Evolutionary conservation across 768 basidiomycete genomes (phyloP).

Genomic region (Xerocomellus dryophilus): DNA sequence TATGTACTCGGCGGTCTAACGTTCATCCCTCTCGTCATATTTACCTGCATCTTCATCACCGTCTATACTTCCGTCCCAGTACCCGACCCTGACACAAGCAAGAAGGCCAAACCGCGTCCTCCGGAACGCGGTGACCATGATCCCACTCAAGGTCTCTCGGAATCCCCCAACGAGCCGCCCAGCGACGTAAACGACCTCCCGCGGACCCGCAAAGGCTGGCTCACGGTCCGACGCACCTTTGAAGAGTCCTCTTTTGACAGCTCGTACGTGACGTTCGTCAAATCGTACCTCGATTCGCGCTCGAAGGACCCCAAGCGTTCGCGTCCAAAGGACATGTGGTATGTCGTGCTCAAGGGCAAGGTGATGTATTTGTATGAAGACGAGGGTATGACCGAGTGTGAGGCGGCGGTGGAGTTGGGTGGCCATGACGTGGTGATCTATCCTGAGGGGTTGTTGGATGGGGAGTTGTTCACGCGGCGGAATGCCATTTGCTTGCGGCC

Average conservation of each 20-base stretch:
- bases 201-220: slow-evolving; percentile 73
- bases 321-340: slow-evolving; percentile 91
- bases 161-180: slow-evolving; percentile 18
- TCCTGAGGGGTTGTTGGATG: slow-evolving; percentile 74
- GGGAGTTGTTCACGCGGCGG: slow-evolving; percentile 86
- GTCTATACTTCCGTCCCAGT: slow-evolving; percentile 88
- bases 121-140: slow-evolving; percentile 22
- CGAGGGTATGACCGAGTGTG: slow-evolving; percentile 86
- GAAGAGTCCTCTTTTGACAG: slow-evolving; percentile 61
- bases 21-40: slow-evolving; percentile 76
- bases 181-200: slow-evolving; percentile 54
- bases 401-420: slow-evolving; percentile 83
- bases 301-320: slow-evolving; percentile 82
- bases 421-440: slow-evolving; percentile 74
- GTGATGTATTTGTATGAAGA: slow-evolving; percentile 93
- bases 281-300: slow-evolving; percentile 74
- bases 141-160: slow-evolving; percentile 27
- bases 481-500: slow-evolving; percentile 82
- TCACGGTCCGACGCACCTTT: slow-evolving; percentile 77
- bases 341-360: slow-evolving; percentile 85
- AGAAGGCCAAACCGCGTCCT: slow-evolving; percentile 36
- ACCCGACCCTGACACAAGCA: slow-evolving; percentile 46
- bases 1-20: slow-evolving; percentile 91
- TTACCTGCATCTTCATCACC: slow-evolving; percentile 54
- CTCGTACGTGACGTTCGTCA: slow-evolving; percentile 76